phyloP scores from a whole-genome alignment of 805 yeast species.

The Candida insectalens region DNA sequence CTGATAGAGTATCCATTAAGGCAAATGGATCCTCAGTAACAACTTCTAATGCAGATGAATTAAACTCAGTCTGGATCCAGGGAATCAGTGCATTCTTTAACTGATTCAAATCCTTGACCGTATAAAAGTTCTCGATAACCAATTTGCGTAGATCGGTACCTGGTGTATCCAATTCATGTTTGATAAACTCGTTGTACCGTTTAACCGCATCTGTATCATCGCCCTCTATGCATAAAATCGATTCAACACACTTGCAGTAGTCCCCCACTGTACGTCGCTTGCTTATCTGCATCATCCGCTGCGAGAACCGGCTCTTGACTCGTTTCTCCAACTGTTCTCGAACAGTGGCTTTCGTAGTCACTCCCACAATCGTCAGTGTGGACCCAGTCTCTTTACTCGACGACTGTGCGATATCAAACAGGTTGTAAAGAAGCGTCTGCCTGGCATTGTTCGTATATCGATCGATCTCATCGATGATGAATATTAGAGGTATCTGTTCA shows the following conservation, averaged over 20 bases:
- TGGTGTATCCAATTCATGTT: constrained; percentile 15
- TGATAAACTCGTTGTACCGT: constrained; percentile 28
- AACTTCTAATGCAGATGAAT: constrained; percentile 1
- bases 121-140: constrained; percentile 40
- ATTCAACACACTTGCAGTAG: constrained; percentile 37
- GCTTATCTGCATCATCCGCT: constrained; percentile 54
- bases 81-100: constrained; percentile 35
- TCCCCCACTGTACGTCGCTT: constrained; percentile 38
- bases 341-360: constrained; percentile 64
- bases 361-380: constrained; percentile 77
- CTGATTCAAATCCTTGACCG: constrained; percentile 47
- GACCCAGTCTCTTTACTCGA: constrained; percentile 16
- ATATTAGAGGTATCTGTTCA: constrained; percentile 43
- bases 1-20: constrained; percentile 39
- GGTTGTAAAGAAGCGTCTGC: constrained; percentile 79
- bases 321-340: constrained; percentile 83
- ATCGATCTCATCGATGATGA: constrained; percentile 82
- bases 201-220: constrained; percentile 5
- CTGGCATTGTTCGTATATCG: constrained; percentile 59
- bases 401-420: constrained; percentile 77
- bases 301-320: constrained; percentile 83
- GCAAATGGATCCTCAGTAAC: constrained; percentile 9
- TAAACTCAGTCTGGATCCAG: constrained; percentile 21
- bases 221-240: constrained; percentile 15
- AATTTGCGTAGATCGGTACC: constrained; percentile 25